Evolutionary conservation across 83 land plant species (phyloP).

Genomic region (Picea mariana): DNA sequence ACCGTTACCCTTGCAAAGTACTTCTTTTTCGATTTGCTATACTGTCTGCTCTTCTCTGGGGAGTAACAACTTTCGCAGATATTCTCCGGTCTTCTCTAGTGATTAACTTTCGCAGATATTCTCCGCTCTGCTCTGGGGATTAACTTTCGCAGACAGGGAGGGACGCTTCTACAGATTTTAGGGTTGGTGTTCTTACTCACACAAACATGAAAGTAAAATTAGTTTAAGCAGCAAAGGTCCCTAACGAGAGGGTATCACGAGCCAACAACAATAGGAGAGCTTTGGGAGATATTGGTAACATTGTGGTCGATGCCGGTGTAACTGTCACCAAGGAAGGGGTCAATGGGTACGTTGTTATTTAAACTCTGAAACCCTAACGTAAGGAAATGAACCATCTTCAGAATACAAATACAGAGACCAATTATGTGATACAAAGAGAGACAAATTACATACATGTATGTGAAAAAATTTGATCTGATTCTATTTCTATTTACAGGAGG

Average conservation of each 20-base stretch:
- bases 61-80: no score
- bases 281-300: slow-evolving; percentile 17
- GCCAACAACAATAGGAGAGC: slow-evolving; percentile 13
- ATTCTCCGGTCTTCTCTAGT: no score
- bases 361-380: no score
- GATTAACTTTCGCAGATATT: no score
- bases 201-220: not conserved
- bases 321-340: slow-evolving; percentile 9
- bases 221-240: not conserved
- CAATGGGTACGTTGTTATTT: slow-evolving; percentile 1
- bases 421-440: not conserved
- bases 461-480: not conserved
- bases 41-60: no score
- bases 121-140: no score
- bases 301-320: slow-evolving; percentile 7
- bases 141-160: no score
- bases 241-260: not conserved
- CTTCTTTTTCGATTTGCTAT: no score
- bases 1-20: no score
- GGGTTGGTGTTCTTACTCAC: no score
- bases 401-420: not conserved
- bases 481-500: not conserved
- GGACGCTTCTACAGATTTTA: no score
- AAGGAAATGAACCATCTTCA: no score
- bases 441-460: not conserved